Base-by-base conservation (phyloP, 257 asterid species). In the Nyctanthes arbortristis region DNA sequence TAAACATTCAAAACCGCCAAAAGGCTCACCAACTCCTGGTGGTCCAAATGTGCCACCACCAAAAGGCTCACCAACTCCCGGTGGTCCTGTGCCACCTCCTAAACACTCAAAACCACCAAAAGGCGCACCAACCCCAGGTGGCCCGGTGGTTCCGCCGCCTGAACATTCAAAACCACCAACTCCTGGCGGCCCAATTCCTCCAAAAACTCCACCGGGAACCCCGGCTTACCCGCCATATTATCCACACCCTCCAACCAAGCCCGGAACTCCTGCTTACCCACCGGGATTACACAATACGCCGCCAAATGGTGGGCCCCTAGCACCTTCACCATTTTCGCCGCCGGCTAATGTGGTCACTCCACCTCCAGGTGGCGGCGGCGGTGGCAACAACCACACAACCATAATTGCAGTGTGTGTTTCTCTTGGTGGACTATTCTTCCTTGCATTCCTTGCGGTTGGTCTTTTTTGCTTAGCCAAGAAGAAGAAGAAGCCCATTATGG, bases 391-490 rank as follows among this genome's bases (percentile, higher is more conserved):
- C 73, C 84, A 82, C 84, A 88, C 92, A 5, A 84, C 86, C 2
- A 71, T 82, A 25, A 88, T 88, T 32, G 89, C 85, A 0, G 91
- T 89, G 31, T 82, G 88, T 28, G 96, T 76, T 7, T 81, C 93
- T 1, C 64, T 87, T 0, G 96, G 96, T 9, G 96, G 96, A 0
- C 9, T 73, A 2, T 84, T 84, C 83, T 84, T 89, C 79, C 84
- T 86, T 0, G 91, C 96, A 27, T 84, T 89, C 82, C 82, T 89
- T 0, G 93, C 89, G 2, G 80, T 78, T 3, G 93, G 89, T 0
- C 79, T 89, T 25, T 86, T 84, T 34, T 89, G 89, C 80, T 60
- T 84, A 11, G 91, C 90, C 49, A 87, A 86, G 84, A 86, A 79
- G 20, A 88, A 82, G 86, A 89, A 86, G 88, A 88, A 84, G 67